phyloP scores from a whole-genome alignment of 2,329 filamentous ascomycete species.

The Colletotrichum noveboracense region DNA sequence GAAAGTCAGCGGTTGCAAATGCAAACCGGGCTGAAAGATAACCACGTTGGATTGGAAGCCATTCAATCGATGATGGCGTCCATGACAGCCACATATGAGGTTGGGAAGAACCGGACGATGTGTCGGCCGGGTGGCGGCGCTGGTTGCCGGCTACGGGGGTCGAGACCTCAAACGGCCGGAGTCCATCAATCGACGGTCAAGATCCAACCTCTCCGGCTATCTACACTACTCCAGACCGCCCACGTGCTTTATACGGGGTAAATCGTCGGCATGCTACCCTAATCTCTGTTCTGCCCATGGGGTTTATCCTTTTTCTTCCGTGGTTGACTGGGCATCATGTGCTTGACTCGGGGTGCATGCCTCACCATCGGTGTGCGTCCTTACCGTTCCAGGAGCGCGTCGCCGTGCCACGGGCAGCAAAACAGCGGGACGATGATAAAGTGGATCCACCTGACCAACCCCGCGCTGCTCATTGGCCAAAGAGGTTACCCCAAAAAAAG shows the following conservation, averaged over 20 bases:
- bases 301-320: not conserved
- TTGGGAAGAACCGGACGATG: not conserved
- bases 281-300: not conserved
- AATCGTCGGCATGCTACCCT: not conserved
- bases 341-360: not conserved
- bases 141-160: not conserved
- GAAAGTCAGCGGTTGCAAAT: too few relatives aligned
- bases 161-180: not conserved
- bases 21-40: too few relatives aligned
- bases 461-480: not conserved
- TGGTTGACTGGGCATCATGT: not conserved
- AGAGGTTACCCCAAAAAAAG: not conserved
- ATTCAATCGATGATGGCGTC: not conserved
- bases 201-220: not conserved
- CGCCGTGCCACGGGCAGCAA: not conserved
- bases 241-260: not conserved
- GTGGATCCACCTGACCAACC: constrained; percentile 4
- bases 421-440: not conserved
- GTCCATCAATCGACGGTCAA: not conserved
- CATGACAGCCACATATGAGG: not conserved
- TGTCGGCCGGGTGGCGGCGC: not conserved
- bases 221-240: not conserved
- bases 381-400: not conserved
- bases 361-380: not conserved
- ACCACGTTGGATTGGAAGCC: not conserved